phyloP scores from a whole-genome alignment of 179 eudicot species.

The Carnegiea gigantea region DNA sequence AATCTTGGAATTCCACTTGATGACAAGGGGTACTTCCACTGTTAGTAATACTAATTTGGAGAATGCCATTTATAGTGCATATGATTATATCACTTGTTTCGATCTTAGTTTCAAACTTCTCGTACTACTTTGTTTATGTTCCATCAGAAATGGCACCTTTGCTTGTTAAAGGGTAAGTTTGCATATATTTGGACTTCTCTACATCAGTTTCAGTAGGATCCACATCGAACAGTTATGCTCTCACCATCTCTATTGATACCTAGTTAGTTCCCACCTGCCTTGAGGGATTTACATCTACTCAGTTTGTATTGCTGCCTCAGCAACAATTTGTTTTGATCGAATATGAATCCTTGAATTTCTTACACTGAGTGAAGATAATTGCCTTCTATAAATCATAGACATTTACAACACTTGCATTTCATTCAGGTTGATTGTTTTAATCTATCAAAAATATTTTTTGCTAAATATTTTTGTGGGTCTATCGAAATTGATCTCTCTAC shows the following conservation, averaged over 20 bases:
- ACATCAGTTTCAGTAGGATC: neutral
- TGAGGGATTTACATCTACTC: too few species aligned
- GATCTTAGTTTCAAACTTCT: neutral
- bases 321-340: neutral
- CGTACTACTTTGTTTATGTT: neutral
- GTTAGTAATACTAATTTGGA: neutral
- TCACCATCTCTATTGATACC: neutral
- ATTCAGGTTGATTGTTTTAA: too few species aligned
- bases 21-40: slow-evolving; percentile 27
- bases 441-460: too few species aligned
- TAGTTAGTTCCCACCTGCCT: neutral
- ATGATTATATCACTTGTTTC: neutral
- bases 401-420: neutral
- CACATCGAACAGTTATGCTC: neutral
- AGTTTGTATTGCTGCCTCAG: neutral
- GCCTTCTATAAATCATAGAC: neutral
- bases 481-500: too few species aligned
- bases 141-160: neutral
- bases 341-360: neutral
- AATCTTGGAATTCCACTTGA: slow-evolving; percentile 26
- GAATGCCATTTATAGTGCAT: neutral
- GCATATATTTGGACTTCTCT: neutral
- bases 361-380: neutral
- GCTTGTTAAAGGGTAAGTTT: neutral
- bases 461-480: too few species aligned